These are phyloP conservation scores for Aureobasidium sp. DNA, from an alignment of 2,329 filamentous ascomycete species.

Conservation along the genomic window DNA sequence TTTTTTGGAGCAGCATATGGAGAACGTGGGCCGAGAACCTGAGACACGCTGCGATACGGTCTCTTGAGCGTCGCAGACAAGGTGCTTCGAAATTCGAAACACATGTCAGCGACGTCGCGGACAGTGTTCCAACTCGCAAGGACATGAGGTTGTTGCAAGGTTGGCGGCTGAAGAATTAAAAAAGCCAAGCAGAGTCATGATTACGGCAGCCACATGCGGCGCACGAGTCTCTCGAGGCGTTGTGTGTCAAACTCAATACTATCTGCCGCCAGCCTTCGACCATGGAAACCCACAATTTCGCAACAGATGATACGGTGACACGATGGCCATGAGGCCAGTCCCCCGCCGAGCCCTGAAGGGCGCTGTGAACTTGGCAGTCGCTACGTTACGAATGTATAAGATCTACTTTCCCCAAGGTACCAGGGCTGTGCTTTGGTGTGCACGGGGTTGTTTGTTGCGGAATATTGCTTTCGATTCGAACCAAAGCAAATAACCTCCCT, in stretches of 20 bases:
- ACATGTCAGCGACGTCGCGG: not conserved
- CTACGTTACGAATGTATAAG: not conserved
- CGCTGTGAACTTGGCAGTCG: not conserved
- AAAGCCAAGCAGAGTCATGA: not conserved
- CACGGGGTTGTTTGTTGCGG: not conserved
- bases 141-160: not conserved
- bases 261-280: not conserved
- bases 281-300: not conserved
- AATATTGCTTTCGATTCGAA: not conserved
- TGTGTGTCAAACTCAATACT: not conserved
- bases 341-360: not conserved
- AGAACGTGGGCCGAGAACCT: not conserved
- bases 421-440: not conserved
- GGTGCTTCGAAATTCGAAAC: not conserved
- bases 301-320: not conserved
- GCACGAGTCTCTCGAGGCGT: not conserved
- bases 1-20: not conserved
- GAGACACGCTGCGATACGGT: not conserved
- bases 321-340: not conserved
- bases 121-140: not conserved
- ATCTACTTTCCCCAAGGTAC: slow-evolving; percentile 4
- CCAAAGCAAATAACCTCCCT: not conserved
- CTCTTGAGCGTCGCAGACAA: not conserved
- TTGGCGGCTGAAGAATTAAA: not conserved
- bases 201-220: not conserved